Evolutionary conservation across 2,329 filamentous ascomycete genomes (phyloP).

Genomic region (Nothomitra cinnamomea): DNA sequence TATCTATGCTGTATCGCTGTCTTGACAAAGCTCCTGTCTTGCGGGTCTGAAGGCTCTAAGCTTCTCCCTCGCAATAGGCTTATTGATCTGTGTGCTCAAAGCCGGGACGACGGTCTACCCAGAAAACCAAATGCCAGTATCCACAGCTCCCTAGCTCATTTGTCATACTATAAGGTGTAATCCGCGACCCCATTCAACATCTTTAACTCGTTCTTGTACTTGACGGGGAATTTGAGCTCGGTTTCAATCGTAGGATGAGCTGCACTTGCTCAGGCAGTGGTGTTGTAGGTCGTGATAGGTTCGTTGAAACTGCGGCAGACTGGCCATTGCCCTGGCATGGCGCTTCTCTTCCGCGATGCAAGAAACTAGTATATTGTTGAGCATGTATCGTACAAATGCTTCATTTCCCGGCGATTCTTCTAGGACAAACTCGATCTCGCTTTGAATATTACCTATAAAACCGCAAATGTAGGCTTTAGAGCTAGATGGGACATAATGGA

Average conservation of each 20-base stretch:
- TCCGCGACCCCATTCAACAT: constrained; percentile 5
- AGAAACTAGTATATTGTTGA: not conserved
- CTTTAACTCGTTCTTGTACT: constrained; percentile 2
- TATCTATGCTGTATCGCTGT: too few relatives aligned
- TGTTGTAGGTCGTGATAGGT: constrained; percentile 3
- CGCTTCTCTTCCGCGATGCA: constrained; percentile 1
- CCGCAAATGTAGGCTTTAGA: not conserved
- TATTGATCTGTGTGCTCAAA: too few relatives aligned
- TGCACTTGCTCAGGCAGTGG: not conserved
- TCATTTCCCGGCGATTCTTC: not conserved
- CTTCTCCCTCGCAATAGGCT: too few relatives aligned
- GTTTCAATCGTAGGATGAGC: constrained; percentile 5
- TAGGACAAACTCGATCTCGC: not conserved
- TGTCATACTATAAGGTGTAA: constrained; percentile 6
- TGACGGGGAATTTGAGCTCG: constrained; percentile 5
- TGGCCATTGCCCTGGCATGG: not conserved
- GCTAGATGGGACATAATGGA: not conserved
- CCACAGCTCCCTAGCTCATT: too few relatives aligned
- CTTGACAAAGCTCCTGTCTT: too few relatives aligned
- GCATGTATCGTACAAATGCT: not conserved
- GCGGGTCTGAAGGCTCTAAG: too few relatives aligned
- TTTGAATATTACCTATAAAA: not conserved
- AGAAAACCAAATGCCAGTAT: too few relatives aligned
- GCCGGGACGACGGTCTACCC: too few relatives aligned
- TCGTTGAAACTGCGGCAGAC: not conserved